These are phyloP conservation scores for Vicia villosa DNA, from an alignment of 306 rosid species.

Conservation along the genomic window DNA sequence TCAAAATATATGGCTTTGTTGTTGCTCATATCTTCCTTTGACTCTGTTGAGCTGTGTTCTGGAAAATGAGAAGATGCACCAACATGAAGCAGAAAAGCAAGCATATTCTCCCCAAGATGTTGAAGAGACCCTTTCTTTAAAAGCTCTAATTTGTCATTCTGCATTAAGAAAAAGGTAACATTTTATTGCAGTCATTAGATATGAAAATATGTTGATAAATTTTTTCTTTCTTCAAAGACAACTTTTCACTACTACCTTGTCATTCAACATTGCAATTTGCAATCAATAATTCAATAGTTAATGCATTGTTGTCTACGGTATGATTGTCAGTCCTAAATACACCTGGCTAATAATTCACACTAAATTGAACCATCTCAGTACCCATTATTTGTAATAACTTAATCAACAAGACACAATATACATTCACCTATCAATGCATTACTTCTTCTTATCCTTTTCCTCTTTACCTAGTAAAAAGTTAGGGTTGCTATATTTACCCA, in stretches of 20 bases:
- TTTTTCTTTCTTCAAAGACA: conserved; percentile 16
- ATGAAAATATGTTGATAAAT: conserved; percentile 12
- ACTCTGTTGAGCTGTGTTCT: conserved; percentile 44
- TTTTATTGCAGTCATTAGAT: conserved; percentile 17
- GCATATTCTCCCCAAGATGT: conserved; percentile 99
- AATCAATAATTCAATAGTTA: neutral
- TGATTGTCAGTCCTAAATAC: conserved; percentile 12
- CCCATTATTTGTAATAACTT: neutral
- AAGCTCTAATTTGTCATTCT: conserved; percentile 92
- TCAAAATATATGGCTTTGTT: conserved; percentile 73
- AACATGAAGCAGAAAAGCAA: conserved; percentile 79
- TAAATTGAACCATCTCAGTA: neutral
- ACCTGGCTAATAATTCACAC: conserved; percentile 3
- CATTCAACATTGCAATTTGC: neutral
- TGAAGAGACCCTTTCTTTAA: conserved; percentile 88
- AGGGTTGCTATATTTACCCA: too few species aligned
- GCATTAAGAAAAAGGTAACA: conserved; percentile 39
- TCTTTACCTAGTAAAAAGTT: too few species aligned
- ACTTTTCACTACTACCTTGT: conserved; percentile 9
- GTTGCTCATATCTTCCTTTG: conserved; percentile 51
- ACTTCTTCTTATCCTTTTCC: neutral
- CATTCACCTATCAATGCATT: conserved; percentile 4
- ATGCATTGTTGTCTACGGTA: neutral
- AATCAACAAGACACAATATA: neutral
- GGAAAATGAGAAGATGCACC: conserved; percentile 79